A percentile compares a stretch with the other conserved stretches of the same genome.
phyloP scores from a whole-genome alignment of 345 rosid species.

The Rhodomyrtus tomentosa region DNA sequence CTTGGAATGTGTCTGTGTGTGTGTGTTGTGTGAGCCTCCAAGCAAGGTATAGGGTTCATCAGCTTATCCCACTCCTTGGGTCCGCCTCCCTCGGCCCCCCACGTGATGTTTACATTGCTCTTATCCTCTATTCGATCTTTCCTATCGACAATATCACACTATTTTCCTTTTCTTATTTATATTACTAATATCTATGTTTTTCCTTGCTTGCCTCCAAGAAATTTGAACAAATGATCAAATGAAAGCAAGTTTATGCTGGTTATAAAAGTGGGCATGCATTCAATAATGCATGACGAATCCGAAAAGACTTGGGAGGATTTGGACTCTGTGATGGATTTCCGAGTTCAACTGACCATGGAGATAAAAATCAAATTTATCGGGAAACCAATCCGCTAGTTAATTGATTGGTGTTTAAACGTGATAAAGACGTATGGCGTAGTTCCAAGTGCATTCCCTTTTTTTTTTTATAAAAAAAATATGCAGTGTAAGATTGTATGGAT shows the following conservation, averaged over 20 bases:
- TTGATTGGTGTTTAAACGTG: neutral
- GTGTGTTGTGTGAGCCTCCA: neutral
- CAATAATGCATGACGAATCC: neutral
- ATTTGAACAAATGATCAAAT: neutral
- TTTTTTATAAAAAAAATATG: no score
- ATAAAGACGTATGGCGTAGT: neutral
- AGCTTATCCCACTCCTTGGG: neutral
- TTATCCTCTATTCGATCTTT: neutral
- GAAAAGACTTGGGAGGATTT: neutral
- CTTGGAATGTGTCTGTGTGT: neutral
- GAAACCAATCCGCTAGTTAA: neutral
- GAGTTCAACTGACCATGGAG: neutral
- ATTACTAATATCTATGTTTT: neutral
- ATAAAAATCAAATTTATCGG: neutral
- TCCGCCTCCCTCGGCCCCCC: neutral
- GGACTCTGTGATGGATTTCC: neutral
- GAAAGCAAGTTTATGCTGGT: neutral
- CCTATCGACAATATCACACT: neutral
- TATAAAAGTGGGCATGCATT: neutral
- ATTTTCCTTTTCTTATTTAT: neutral
- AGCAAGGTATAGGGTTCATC: neutral
- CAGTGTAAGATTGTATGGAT: no score
- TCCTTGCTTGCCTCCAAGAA: neutral
- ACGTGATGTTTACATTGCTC: neutral
- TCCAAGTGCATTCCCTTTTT: no score